phyloP scores from a whole-genome alignment of 345 rosid species.

The Gossypium stocksii region DNA sequence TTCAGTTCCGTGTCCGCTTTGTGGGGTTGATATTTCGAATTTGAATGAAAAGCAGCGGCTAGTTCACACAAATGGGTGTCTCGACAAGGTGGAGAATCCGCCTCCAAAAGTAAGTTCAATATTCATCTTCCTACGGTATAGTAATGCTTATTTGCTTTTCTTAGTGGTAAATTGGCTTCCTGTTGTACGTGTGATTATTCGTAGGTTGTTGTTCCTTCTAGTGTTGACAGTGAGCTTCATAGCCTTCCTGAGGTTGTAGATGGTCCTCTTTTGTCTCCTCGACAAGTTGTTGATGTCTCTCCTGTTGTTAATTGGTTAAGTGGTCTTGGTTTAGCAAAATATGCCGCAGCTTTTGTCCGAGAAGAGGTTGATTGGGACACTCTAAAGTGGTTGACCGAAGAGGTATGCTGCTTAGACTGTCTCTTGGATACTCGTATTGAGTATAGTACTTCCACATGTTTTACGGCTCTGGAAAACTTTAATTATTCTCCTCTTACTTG shows the following conservation, averaged over 20 bases:
- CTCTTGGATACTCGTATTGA: neutral
- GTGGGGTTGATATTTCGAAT: conserved; percentile 63
- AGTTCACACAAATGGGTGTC: conserved; percentile 73
- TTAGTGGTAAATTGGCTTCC: neutral
- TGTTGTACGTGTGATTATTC: conserved; percentile 4
- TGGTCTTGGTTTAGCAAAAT: conserved; percentile 58
- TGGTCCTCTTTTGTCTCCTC: conserved; percentile 34
- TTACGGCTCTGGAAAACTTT: neutral
- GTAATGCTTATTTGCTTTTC: neutral
- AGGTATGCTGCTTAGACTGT: conserved; percentile 39
- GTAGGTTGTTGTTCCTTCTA: conserved; percentile 33
- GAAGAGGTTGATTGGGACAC: conserved; percentile 96
- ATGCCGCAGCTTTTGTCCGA: conserved; percentile 55
- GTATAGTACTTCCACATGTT: neutral
- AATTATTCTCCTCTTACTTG: neutral
- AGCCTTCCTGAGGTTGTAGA: conserved; percentile 26
- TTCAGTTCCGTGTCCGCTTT: conserved; percentile 62
- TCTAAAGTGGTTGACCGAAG: conserved; percentile 73
- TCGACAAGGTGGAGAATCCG: conserved; percentile 46
- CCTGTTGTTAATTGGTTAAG: conserved; percentile 66
- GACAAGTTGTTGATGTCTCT: conserved; percentile 46
- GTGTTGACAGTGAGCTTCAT: conserved; percentile 21
- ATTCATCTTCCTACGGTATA: neutral
- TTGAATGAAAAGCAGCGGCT: conserved; percentile 59
- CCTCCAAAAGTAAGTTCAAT: conserved; percentile 39